phyloP scores from a whole-genome alignment of 2,329 filamentous ascomycete species.

The Thielaviopsis musarum region DNA sequence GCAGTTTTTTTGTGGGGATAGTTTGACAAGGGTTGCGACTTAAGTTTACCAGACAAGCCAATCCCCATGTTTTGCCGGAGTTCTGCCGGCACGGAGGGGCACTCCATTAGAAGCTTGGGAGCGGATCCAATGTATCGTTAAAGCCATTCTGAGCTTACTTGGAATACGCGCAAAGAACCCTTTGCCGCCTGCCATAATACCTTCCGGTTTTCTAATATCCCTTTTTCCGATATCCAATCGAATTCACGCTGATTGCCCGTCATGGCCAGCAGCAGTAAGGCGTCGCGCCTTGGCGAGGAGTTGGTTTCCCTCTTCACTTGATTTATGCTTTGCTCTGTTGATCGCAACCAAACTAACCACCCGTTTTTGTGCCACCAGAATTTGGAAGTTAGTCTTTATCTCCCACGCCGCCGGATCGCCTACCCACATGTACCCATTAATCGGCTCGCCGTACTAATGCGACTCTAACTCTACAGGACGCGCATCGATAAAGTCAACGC shows the following conservation, averaged over 20 bases:
- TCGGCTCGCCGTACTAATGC: background rate
- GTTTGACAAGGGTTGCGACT: background rate
- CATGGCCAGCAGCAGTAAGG: conserved; percentile 45
- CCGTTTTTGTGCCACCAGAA: conserved; percentile 32
- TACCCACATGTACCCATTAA: background rate
- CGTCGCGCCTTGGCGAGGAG: conserved; percentile 45
- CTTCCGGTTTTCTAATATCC: background rate
- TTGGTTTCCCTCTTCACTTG: conserved; percentile 22
- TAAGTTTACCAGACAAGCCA: background rate
- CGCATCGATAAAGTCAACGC: conserved; percentile 96
- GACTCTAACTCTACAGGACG: conserved; percentile 39
- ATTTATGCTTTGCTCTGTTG: background rate
- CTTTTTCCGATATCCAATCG: background rate
- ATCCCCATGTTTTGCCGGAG: background rate
- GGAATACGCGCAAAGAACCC: background rate
- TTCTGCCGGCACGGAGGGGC: background rate
- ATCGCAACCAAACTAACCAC: conserved; percentile 10
- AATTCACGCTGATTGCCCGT: background rate
- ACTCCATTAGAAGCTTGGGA: background rate
- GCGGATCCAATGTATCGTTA: background rate
- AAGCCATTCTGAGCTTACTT: background rate
- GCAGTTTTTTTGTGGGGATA: conserved; percentile 7
- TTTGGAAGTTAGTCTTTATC: conserved; percentile 68
- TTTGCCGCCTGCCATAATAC: background rate
- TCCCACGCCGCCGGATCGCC: background rate